phyloP scores from a whole-genome alignment of 2,329 filamentous ascomycete species.

The Talaromyces albobiverticillius region DNA sequence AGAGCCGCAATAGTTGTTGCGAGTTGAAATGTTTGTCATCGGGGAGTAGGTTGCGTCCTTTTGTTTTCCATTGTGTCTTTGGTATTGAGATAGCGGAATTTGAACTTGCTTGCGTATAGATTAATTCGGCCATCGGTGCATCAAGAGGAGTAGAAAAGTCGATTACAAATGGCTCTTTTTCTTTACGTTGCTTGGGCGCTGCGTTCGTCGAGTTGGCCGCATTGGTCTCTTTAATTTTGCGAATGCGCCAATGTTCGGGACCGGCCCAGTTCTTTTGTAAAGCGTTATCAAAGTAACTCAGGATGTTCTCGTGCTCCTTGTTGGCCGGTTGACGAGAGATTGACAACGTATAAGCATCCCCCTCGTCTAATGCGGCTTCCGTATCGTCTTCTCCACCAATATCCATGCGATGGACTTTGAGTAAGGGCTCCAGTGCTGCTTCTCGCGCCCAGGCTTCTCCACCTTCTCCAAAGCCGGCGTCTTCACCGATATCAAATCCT shows the following conservation, averaged over 20 bases:
- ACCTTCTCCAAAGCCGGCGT: slow-evolving; percentile 84
- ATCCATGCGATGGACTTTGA: slow-evolving; percentile 65
- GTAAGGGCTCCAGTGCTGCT: slow-evolving; percentile 80
- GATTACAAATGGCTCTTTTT: slow-evolving; percentile 95
- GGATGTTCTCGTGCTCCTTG: slow-evolving; percentile 79
- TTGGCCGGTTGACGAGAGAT: slow-evolving; percentile 69
- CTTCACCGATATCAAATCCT: slow-evolving; percentile 64
- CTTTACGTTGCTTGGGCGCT: slow-evolving; percentile 68
- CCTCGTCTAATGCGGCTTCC: slow-evolving; percentile 59
- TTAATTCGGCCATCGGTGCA: slow-evolving; percentile 65
- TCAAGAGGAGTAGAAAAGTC: slow-evolving; percentile 79
- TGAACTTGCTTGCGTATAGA: slow-evolving; percentile 77
- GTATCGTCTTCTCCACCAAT: slow-evolving; percentile 53
- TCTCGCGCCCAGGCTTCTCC: slow-evolving; percentile 94
- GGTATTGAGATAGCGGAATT: slow-evolving; percentile 80
- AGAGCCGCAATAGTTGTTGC: slow-evolving; percentile 80
- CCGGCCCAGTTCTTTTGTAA: slow-evolving; percentile 96
- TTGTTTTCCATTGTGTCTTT: slow-evolving; percentile 94
- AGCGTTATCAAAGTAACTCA: slow-evolving; percentile 97
- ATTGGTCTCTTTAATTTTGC: slow-evolving; percentile 79
- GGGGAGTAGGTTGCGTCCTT: slow-evolving; percentile 85
- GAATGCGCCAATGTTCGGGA: slow-evolving; percentile 97
- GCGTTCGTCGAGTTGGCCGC: slow-evolving; percentile 44
- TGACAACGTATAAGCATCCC: slow-evolving; percentile 74
- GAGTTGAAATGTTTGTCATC: slow-evolving; percentile 99